Base-by-base conservation (phyloP, 2,329 filamentous ascomycete genomes). In the Arthrocladium fulminans region DNA sequence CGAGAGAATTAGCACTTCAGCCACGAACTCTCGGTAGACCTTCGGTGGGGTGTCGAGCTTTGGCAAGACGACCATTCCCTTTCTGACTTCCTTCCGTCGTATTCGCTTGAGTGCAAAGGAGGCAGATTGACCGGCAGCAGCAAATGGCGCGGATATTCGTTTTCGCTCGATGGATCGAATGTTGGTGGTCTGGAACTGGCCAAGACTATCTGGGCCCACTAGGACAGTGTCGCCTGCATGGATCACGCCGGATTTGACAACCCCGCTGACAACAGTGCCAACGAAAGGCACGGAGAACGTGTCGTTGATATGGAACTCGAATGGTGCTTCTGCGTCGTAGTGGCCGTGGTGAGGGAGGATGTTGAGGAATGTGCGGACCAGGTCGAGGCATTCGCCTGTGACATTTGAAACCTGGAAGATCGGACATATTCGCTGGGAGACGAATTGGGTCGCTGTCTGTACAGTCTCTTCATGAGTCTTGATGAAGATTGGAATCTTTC, bases 331-430 rank as follows among this genome's bases (percentile, higher is more conserved):
- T 15, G 83, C 75, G 63, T 97, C 86, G 65, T 97, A 97, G 52
- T 90, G 86, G 43, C 90, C 90, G 58, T 96, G 87, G 58, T 95
- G 89, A 1, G 92, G 92, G 2, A 98, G 75, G 52, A 97, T 94
- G 60, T 97, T 97, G 47, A 98, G 71, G 65, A 98, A 98, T 0
- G 84, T 86, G 47, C 90, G 84, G 3, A 98, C 88, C 3, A 96
- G 76, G 54, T 96, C 86, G 39, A 98, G 76, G 52, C 86, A 88
- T 66, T 94, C 80, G 39, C 92, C 92, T 0, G 92, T 97, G 25
- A 98, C 92, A 61, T 98, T 98, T 57, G 90, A 97, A 9, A 98
- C 88, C 62, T 97, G 89, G 70, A 98, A 98, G 55, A 98, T 84
- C 10, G 92, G 92, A 62, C 90, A 97, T 62, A 98, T 96, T 34